Percentiles rank a stretch among this genome's conserved stretches.
Evolutionary conservation across 169 alveolate species (phyloP).

Genomic region (Plasmodium gonderi): DNA sequence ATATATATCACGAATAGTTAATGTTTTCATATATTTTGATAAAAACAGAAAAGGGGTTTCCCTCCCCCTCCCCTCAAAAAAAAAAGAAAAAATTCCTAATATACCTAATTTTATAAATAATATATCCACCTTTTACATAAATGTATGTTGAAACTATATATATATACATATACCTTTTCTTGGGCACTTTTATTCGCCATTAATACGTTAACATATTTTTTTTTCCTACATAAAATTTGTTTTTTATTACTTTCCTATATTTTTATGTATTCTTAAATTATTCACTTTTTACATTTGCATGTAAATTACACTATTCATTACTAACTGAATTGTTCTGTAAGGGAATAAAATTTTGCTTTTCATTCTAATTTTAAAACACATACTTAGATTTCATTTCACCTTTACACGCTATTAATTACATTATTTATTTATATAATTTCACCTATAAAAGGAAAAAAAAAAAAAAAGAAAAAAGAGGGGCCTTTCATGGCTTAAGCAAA

Average conservation of each 20-base stretch:
- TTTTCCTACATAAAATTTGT: slow-evolving; percentile 18
- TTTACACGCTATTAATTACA: background rate
- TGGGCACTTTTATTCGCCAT: slow-evolving; percentile 32
- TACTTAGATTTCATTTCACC: background rate
- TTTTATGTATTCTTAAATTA: background rate
- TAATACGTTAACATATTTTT: slow-evolving; percentile 10
- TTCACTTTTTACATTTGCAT: background rate
- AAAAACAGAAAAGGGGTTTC: background rate
- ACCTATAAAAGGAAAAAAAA: background rate
- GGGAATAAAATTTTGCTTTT: slow-evolving; percentile 26
- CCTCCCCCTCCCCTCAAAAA: too few relatives aligned
- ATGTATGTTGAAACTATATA: slow-evolving; percentile 21
- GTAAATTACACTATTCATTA: slow-evolving; percentile 1
- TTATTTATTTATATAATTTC: background rate
- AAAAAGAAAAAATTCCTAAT: background rate
- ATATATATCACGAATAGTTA: background rate
- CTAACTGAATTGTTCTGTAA: slow-evolving; percentile 11
- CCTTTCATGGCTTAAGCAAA: slow-evolving; percentile 8
- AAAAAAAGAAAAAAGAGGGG: background rate
- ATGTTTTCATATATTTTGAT: background rate
- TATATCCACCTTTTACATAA: slow-evolving; percentile 5
- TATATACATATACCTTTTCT: background rate
- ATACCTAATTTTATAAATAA: background rate
- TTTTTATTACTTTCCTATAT: background rate
- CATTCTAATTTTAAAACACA: background rate